Base-by-base conservation (phyloP, 495 filamentous ascomycete genomes). In the Neurospora sp. region DNA sequence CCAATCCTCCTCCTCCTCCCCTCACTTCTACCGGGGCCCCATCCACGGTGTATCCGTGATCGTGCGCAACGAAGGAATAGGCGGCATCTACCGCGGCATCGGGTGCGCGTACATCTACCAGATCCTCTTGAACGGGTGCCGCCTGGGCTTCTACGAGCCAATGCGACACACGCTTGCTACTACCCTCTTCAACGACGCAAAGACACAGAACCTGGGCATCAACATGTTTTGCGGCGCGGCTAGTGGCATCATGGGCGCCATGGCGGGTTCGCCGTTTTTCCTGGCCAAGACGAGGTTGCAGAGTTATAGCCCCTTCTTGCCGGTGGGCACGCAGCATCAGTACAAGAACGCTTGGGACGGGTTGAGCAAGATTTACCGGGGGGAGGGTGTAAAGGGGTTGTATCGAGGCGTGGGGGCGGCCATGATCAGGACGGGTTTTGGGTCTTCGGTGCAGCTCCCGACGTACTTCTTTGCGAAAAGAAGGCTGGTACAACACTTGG, bases 401-500 rank as follows among this genome's bases (percentile, higher is more conserved):
- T 99, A 97, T 77, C 86, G 96, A 41, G 96, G 96, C 68, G 91
- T 98, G 0, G 91, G 89, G 1, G 94, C 96, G 5, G 94, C 96
- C n/a, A 98, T 98, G 93, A 91, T 99, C 69, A 85, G 96, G 42
- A 99, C 96, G 1, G 94, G 96, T 35, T 98, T 98, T 79, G 96
- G 96, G 20, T 94, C 91, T 82, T 92, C 92, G 61, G 96, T 98
- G 68, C 96, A 99, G 83, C 86, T 99, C 69, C 96, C 96, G 4
- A 99, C 96, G 27, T 99, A 99, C 79, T 98, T 97, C 86, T 96
- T 98, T 79, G 96, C 94, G 1, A 99, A 99, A 86, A 85, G 96
- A 72, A 87, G 91, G 76, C 81, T 99, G 73, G 85, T 90, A 22
- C 89, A 85, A 78, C 93, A 97, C 78, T 77, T 96, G 74, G 94